phyloP scores from a whole-genome alignment of 1,139 yeast species.

The Ogataea hybrid region DNA sequence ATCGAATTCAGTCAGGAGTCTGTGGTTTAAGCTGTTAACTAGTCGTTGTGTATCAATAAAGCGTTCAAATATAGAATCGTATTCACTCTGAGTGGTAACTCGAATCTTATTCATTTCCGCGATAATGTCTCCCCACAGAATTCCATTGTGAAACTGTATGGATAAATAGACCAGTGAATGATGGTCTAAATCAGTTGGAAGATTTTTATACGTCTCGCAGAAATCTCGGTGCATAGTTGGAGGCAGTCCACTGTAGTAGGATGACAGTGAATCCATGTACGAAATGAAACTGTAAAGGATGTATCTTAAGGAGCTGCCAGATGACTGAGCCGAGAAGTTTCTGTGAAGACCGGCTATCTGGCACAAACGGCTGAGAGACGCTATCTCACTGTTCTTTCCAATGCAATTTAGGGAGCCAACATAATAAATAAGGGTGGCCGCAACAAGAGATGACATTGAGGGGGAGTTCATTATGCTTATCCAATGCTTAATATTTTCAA shows the following conservation, averaged over 20 bases:
- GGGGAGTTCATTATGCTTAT: constrained; percentile 19
- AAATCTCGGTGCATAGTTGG: constrained; percentile 18
- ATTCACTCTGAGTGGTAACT: constrained; percentile 8
- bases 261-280: constrained; percentile 21
- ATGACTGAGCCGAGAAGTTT: constrained; percentile 8
- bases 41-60: constrained; percentile 2
- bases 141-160: constrained; percentile 19
- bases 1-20: constrained; percentile 8
- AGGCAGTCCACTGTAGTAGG: constrained; percentile 24
- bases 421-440: constrained; percentile 21
- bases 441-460: constrained; percentile 20
- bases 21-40: constrained; percentile 14
- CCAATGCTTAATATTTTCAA: constrained; percentile 20
- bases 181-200: constrained; percentile 10
- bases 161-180: constrained; percentile 15
- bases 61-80: constrained; percentile 7
- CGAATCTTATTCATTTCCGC: constrained; percentile 23
- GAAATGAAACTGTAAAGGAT: constrained; percentile 23
- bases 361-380: constrained; percentile 8
- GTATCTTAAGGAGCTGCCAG: constrained; percentile 16
- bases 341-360: constrained; percentile 24
- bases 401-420: constrained; percentile 23
- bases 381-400: constrained; percentile 14
- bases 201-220: constrained; percentile 18
- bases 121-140: constrained; percentile 17